Base-by-base conservation (phyloP, 2,329 filamentous ascomycete genomes). In the Fonsecaea multimorphosa region DNA sequence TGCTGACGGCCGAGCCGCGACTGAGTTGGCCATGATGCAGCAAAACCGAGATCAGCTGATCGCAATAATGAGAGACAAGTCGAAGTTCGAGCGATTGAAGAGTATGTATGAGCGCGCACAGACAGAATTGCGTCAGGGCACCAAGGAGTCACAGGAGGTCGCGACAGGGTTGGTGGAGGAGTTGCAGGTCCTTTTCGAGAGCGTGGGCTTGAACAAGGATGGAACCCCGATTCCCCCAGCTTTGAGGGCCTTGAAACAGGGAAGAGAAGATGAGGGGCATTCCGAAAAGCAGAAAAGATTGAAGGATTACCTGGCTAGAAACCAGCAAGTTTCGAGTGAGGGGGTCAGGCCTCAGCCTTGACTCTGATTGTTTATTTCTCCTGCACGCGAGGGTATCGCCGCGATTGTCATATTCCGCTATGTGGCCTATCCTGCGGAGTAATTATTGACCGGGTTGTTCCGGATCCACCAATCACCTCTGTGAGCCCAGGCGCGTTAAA, bases 81-180 rank as follows among this genome's bases (percentile, higher is more conserved):
- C 36, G 11, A 64, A 64, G 19, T 58, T 60, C 22, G 24, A 38
- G 29, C 67, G 65, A 46, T 12, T 68, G 36, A 29, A 54, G 16
- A 44, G n/a, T 0, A 67, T 69, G 40, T 71, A 68, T 36, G 38
- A 44, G 22, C 31, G 60, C 29, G 68, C 66, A 16, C 54, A 51
- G 58, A 31, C 32, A 32, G 68, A 70, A 49, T 46, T 68, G 22
- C 58, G 58, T 9, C 34, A 55, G 22, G 58, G 64, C 14, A 67
- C 71, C 34, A 54, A 54, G 1, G 61, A 66, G 55, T 68, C 69
- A 3, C 62, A 46, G 19, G 65, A 67, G 16, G 57, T 68, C 19
- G 70, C 68, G 19, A 34, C 58, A 11, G 63, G 49, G 3, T 36
- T 72, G 14, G 51, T 70, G 9, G 55, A 64, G 12, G 70, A 70